Percentiles rank a stretch among this genome's conserved stretches.
Conservation (phyloP, 345 rosid species). For the Eucalyptus guilfoylei region DNA sequence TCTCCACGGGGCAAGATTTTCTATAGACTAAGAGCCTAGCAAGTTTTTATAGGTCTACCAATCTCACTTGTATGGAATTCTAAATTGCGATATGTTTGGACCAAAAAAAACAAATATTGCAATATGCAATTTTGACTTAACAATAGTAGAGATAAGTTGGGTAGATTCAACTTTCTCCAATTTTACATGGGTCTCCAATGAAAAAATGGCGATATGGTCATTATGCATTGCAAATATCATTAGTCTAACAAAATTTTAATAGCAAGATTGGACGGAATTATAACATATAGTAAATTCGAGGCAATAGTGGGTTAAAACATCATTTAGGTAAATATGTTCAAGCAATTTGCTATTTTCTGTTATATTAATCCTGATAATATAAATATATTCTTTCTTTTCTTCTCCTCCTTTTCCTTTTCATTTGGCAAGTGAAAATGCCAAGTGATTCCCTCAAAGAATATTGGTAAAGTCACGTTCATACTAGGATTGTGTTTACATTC, state of each 20-base stretch:
- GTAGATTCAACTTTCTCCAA: not conserved
- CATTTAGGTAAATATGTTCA: not conserved
- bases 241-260: not conserved
- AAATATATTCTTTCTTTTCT: too few relatives aligned
- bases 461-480: not conserved
- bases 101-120: accelerated
- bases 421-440: not conserved
- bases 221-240: not conserved
- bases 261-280: not conserved
- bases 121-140: not conserved
- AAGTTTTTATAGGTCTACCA: not conserved
- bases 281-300: not conserved
- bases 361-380: too few relatives aligned
- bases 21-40: not conserved
- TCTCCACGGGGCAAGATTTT: not conserved
- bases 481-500: not conserved
- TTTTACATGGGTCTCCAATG: not conserved
- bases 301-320: not conserved
- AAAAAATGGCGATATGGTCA: not conserved
- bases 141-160: not conserved
- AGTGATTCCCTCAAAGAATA: not conserved
- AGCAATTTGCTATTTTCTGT: not conserved
- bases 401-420: not conserved
- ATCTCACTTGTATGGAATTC: not conserved
- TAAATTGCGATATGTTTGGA: too few relatives aligned